Percentiles rank a stretch among this genome's conserved stretches.
Conservation (phyloP, 2,329 filamentous ascomycete genomes). For the Aspergillus chevalieri region DNA sequence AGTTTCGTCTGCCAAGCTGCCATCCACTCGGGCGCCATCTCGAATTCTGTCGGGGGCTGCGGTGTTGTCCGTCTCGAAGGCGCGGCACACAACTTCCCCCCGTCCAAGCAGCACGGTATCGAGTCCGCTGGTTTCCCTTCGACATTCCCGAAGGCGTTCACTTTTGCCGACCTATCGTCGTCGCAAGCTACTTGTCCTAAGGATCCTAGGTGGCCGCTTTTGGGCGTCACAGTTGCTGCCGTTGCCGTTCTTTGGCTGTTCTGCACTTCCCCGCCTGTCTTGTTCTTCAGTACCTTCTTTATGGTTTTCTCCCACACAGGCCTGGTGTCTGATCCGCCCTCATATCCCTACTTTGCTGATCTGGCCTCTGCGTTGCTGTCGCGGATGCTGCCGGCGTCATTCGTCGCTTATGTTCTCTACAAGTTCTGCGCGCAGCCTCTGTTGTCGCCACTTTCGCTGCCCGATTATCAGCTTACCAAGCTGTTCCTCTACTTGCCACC, state of each 20-base stretch:
- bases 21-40: conserved; percentile 74
- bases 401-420: conserved; percentile 83
- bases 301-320: conserved; percentile 86
- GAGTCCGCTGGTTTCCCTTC: conserved; percentile 72
- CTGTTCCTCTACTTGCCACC: conserved; percentile 82
- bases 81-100: conserved; percentile 56
- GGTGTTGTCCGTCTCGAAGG: conserved; percentile 73
- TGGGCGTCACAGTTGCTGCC: conserved; percentile 75
- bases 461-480: conserved; percentile 68
- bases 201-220: conserved; percentile 77
- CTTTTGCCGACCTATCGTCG: conserved; percentile 59
- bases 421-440: conserved; percentile 71
- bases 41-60: conserved; percentile 67
- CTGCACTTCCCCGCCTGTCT: conserved; percentile 68
- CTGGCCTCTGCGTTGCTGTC: conserved; percentile 73
- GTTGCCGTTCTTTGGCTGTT: conserved; percentile 73
- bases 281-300: conserved; percentile 78
- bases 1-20: conserved; percentile 82
- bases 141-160: conserved; percentile 81
- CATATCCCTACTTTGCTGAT: conserved; percentile 58
- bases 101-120: conserved; percentile 66
- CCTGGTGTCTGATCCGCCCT: conserved; percentile 80
- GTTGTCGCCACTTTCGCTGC: conserved; percentile 60
- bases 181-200: conserved; percentile 57
- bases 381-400: conserved; percentile 78